Percentiles rank a stretch among this genome's conserved stretches.
Evolutionary conservation across 2,329 filamentous ascomycete genomes (phyloP).

Genomic region (Trichoderma guizhouense): DNA sequence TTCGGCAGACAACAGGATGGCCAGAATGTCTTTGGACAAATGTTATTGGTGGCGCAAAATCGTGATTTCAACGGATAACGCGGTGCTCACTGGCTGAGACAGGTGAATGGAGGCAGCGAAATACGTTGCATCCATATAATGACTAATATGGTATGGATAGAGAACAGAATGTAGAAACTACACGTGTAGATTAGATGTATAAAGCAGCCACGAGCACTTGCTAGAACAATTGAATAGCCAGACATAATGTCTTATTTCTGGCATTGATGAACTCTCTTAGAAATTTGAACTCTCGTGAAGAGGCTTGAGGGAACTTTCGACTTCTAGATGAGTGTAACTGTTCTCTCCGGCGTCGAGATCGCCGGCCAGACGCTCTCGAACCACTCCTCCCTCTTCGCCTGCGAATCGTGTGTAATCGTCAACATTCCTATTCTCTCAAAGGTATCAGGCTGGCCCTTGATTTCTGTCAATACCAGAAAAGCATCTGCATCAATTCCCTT

Average conservation of each 20-base stretch:
- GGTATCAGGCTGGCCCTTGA: background rate
- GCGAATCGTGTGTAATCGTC: background rate
- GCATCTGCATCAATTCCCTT: background rate
- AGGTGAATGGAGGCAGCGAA: background rate
- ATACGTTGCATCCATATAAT: background rate
- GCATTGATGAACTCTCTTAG: background rate
- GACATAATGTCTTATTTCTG: background rate
- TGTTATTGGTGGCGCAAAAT: background rate
- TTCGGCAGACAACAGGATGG: background rate
- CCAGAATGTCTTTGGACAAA: background rate
- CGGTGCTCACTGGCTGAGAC: background rate
- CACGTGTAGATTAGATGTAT: background rate
- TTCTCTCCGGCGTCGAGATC: background rate
- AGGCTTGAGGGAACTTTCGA: background rate
- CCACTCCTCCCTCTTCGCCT: background rate
- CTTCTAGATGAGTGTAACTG: background rate
- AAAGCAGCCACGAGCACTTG: background rate
- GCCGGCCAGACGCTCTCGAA: background rate
- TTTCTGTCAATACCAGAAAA: background rate
- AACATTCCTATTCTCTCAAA: background rate
- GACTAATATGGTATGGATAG: background rate
- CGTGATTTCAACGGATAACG: background rate
- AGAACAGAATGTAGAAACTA: background rate
- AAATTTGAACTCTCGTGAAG: background rate
- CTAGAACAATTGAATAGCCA: background rate